phyloP scores from a whole-genome alignment of 2,329 filamentous ascomycete species.

The Fusarium chlamydosporum region DNA sequence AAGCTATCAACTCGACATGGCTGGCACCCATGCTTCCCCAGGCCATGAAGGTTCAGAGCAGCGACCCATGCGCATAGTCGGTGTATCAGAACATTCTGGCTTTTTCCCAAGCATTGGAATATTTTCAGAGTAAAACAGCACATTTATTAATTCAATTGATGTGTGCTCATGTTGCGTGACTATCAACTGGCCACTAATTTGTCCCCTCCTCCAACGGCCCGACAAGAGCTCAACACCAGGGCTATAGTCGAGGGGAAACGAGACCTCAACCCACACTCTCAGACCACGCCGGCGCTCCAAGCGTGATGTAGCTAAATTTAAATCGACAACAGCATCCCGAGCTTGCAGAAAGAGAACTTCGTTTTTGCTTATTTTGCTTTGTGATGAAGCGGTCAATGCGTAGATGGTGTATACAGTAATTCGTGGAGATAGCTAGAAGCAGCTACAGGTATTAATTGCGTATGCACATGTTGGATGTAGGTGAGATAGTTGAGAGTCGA shows the following conservation, averaged over 20 bases:
- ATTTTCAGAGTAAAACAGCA: neutral
- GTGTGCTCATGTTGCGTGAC: conserved; percentile 22
- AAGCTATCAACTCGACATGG: conserved; percentile 28
- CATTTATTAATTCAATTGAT: neutral
- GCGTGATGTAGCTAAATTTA: conserved; percentile 13
- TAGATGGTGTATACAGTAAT: neutral
- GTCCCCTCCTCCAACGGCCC: conserved; percentile 42
- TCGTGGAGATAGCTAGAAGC: neutral
- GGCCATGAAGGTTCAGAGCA: conserved; percentile 22
- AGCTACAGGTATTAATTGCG: conserved; percentile 47
- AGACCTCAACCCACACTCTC: conserved; percentile 28
- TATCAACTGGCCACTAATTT: conserved; percentile 23
- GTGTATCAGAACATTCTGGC: conserved; percentile 24
- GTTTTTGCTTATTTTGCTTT: conserved; percentile 27
- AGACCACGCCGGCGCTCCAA: conserved; percentile 26
- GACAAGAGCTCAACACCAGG: conserved; percentile 42
- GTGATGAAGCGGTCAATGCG: conserved; percentile 40
- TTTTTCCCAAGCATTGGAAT: neutral
- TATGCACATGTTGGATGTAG: conserved; percentile 26
- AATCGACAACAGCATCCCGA: conserved; percentile 8
- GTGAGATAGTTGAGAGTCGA: conserved; percentile 32
- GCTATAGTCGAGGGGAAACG: conserved; percentile 33
- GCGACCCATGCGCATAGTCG: conserved; percentile 32
- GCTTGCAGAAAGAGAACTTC: conserved; percentile 4
- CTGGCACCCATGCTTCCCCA: conserved; percentile 26